phyloP scores from a whole-genome alignment of 306 rosid genomes.

The Ormosia semicastrata region DNA sequence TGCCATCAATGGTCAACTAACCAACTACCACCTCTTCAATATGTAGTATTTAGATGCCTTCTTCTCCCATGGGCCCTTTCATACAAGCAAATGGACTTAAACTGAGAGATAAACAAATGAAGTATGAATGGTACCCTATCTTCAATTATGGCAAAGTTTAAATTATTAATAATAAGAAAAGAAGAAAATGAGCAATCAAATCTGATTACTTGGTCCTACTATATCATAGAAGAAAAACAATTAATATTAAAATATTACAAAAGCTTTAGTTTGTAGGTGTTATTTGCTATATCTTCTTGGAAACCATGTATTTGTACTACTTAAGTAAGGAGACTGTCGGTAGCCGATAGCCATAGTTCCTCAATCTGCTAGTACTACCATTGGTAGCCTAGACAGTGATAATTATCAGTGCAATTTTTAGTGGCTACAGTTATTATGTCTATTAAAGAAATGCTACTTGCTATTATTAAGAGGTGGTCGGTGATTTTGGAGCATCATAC shows the following conservation, averaged over 20 bases:
- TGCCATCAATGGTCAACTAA: constrained; percentile 3
- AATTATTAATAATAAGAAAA: not conserved
- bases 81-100: not conserved
- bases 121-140: not conserved
- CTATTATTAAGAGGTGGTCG: not conserved
- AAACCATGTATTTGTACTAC: not conserved
- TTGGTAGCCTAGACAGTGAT: not conserved
- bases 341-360: constrained; percentile 19
- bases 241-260: not conserved
- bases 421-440: not conserved
- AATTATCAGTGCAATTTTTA: not conserved
- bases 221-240: not conserved
- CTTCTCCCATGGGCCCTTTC: not conserved
- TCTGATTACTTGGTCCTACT: constrained; percentile 29
- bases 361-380: not conserved
- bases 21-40: constrained; percentile 31
- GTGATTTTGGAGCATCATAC: constrained; percentile 27
- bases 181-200: constrained; percentile 6
- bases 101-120: not conserved
- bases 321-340: constrained; percentile 36
- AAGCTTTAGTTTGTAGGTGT: constrained; percentile 26
- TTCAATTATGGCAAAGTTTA: not conserved
- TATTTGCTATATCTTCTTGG: constrained; percentile 15
- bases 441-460: not conserved
- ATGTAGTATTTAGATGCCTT: not conserved